Evolutionary conservation across 352 stramenopile species (phyloP), one percentile per base, ranked within the genome.

Genomic region (Phytopythium helicoides): DNA sequence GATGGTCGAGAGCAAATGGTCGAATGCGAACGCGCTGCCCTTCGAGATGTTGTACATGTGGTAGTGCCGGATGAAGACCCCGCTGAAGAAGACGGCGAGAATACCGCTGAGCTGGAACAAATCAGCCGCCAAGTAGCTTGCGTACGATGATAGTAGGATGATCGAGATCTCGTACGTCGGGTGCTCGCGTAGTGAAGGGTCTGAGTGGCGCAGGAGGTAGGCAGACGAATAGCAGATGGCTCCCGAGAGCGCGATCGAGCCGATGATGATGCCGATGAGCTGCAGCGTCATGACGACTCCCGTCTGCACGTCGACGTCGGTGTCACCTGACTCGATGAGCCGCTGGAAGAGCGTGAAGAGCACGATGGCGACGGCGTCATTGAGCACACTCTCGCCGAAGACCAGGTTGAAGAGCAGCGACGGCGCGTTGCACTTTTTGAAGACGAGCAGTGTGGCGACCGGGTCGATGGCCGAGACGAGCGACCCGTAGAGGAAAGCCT

Each of bases 381-480:
- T 98, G 5, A 98, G 63, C 26, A 95, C 83, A 19, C 73, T 91
- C 63, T 98, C 91, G 44, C 93, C 92, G 66, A 98, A 98, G 5
- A 97, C 79, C 28, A 98, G 67, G 53, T 97, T 97, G 56, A 97
- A 97, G 4, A 98, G 69, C 37, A 90, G 64, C 9, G 90, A 74
- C 16, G 80, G 79, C 6, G 75, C 79, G 26, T 72, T 51, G 37
- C 71, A 75, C 44, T 91, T 92, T 52, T 94, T 88, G 68, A 98
- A 96, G n/a, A 97, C 86, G 2, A 92, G 59, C 34, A 97, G 64
- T 23, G 89, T 97, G 14, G 88, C 86, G 26, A 98, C 89, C 16
- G 93, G 88, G 67, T 98, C 92, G 31, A 96, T 97, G 6, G 89
- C 86, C 25, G 81, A 94, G 53, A 98, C 94, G 18, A 98, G 71